phyloP scores from a whole-genome alignment of 805 yeast genomes.

The Candida germanica region DNA sequence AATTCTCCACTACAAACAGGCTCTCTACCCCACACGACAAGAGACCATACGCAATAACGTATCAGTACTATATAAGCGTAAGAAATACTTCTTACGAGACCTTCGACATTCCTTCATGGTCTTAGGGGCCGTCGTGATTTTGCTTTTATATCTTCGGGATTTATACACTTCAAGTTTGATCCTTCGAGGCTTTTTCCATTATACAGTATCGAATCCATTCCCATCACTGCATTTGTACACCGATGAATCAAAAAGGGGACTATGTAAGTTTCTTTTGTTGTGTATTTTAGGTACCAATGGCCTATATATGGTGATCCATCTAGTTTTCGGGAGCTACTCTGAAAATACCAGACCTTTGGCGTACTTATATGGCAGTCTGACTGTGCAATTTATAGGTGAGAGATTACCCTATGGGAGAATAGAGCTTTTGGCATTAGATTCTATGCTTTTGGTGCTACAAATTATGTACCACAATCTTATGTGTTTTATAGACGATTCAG shows the following conservation, averaged over 20 bases:
- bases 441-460: slow-evolving; percentile 24
- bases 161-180: slow-evolving; percentile 30
- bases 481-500: slow-evolving; percentile 31
- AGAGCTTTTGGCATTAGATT: slow-evolving; percentile 28
- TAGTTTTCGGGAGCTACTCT: slow-evolving; percentile 24
- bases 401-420: slow-evolving; percentile 22
- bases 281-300: slow-evolving; percentile 22
- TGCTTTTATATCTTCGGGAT: slow-evolving; percentile 41
- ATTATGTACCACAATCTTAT: slow-evolving; percentile 30
- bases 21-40: slow-evolving; percentile 32
- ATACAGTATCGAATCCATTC: slow-evolving; percentile 27
- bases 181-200: slow-evolving; percentile 26
- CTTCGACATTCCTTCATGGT: slow-evolving; percentile 31
- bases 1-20: slow-evolving; percentile 25
- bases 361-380: slow-evolving; percentile 30
- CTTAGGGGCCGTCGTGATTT: slow-evolving; percentile 34
- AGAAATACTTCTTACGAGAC: slow-evolving; percentile 36
- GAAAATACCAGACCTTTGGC: slow-evolving; percentile 13
- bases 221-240: slow-evolving; percentile 15
- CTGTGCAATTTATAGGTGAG: slow-evolving; percentile 41
- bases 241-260: slow-evolving; percentile 26
- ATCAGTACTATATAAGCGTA: slow-evolving; percentile 40
- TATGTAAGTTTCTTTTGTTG: slow-evolving; percentile 25
- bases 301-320: slow-evolving; percentile 24
- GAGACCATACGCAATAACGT: slow-evolving; percentile 42